Conservation (phyloP, 176 grass and related monocot species). For the maize (Zea mays) region DNA sequence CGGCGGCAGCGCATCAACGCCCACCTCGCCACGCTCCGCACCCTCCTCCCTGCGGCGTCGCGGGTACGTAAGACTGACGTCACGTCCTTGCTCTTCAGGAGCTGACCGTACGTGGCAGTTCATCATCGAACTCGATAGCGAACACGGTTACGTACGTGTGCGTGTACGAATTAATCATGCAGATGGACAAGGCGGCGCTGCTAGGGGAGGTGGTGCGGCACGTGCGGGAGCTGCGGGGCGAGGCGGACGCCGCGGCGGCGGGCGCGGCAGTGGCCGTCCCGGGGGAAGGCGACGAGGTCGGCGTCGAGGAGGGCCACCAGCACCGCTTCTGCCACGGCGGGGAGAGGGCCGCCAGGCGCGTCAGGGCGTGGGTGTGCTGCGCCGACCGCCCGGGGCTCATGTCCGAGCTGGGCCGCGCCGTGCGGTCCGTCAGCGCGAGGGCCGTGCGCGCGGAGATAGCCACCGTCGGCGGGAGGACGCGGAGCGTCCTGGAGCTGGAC, state of each 20-base stretch:
- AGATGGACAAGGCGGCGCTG: constrained; percentile 88
- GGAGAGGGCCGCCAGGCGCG: constrained; percentile 26
- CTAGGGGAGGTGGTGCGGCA: constrained; percentile 81
- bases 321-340: constrained; percentile 20
- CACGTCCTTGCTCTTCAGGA: neutral
- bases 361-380: constrained; percentile 86
- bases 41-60: constrained; percentile 74
- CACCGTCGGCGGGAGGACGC: constrained; percentile 71
- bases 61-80: constrained; percentile 39
- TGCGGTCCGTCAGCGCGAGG: constrained; percentile 66
- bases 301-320: constrained; percentile 52
- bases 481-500: constrained; percentile 78
- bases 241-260: constrained; percentile 51
- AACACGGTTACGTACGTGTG: neutral
- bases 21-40: constrained; percentile 82
- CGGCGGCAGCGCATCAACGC: constrained; percentile 89
- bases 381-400: constrained; percentile 79
- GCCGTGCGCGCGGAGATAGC: constrained; percentile 84
- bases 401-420: constrained; percentile 75
- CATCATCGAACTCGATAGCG: too few relatives aligned
- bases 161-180: neutral
- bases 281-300: constrained; percentile 71
- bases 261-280: constrained; percentile 57
- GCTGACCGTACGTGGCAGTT: neutral
- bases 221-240: constrained; percentile 59